phyloP scores from a whole-genome alignment of 78 protist genomes.

The Cyanophora paradoxa region DNA sequence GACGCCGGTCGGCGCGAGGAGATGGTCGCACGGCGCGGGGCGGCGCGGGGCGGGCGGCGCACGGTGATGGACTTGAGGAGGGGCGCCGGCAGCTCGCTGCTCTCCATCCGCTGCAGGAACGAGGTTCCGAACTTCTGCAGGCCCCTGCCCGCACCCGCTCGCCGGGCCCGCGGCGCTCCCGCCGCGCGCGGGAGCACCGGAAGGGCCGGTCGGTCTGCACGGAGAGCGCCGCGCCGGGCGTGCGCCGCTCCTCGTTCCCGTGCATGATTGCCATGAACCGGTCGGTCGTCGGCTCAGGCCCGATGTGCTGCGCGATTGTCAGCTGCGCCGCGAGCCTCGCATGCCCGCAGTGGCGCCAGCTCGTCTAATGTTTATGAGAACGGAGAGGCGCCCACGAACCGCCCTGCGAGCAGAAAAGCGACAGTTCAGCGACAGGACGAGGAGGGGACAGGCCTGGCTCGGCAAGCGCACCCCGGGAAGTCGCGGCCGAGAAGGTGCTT shows the following conservation, averaged over 20 bases:
- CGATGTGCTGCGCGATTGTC: conserved; percentile 1
- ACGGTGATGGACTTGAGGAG: no score
- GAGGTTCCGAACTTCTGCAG: conserved; percentile 62
- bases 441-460: no score
- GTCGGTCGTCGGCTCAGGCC: conserved; percentile 53
- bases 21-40: conserved; percentile 50
- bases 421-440: no score
- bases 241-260: conserved; percentile 46
- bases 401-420: no score
- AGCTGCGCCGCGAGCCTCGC: no score
- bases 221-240: conserved; percentile 63
- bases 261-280: conserved; percentile 38
- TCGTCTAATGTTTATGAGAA: no score
- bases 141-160: conserved; percentile 55
- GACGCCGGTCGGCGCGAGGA: conserved; percentile 46
- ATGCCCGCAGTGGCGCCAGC: no score
- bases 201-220: conserved; percentile 70
- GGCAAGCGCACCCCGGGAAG: not conserved
- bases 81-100: conserved; percentile 20
- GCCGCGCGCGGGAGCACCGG: conserved; percentile 35
- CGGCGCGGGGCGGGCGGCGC: conserved; percentile 34
- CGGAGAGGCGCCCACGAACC: no score
- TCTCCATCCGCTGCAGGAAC: conserved; percentile 42
- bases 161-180: conserved; percentile 55
- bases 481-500: conserved; percentile 29